Base-by-base conservation (phyloP, 345 rosid genomes). In the Populus simonii region DNA sequence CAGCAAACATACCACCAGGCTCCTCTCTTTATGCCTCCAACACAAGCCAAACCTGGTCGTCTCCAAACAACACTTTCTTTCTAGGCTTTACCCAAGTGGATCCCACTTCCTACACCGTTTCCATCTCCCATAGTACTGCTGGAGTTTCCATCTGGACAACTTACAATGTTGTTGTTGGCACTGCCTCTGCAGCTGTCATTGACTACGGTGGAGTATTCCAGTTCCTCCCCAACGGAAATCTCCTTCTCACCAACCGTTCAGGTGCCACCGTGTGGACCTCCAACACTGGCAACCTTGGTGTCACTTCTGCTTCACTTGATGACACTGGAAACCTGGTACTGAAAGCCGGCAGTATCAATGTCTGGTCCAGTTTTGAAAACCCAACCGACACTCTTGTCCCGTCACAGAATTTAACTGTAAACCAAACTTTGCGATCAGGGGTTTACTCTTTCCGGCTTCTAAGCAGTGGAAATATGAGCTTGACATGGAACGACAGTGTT, bases 201-300 rank as follows among this genome's bases (percentile, higher is more conserved):
- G 93, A 88, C 68, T 81, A 86, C n/a, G 73, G 70, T 2, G 92
- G 85, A 6, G 70, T 82, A 68, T 83, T 91, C 61, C 87, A 45
- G 11, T 80, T 90, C 35, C 86, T 80, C 77, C 35, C 79, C 82
- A 55, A 78, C 29, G 92, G 96, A 20, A 73, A 85, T 35, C 89
- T 90, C 80, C 85, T 80, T 55, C 92, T 91, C 51, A 25, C 85
- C 67, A 87, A 80, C 77, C 86, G 89, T 83, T 84, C 89, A 36
- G 92, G 92, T n/a, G 45, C 80, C 43, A 39, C 78, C 49, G 47
- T 90, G 66, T 89, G 92, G 93, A 84, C 80, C 78, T 91, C 91
- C 66, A 18, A 41, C 66, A 89, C 87, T 2, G 75, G 79, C 51
- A 15, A 62, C 25, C 81, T 33, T 0, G 88, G 89, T 43, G 89